Base-by-base conservation (phyloP, 768 basidiomycete species). In the Russula brevipes region DNA sequence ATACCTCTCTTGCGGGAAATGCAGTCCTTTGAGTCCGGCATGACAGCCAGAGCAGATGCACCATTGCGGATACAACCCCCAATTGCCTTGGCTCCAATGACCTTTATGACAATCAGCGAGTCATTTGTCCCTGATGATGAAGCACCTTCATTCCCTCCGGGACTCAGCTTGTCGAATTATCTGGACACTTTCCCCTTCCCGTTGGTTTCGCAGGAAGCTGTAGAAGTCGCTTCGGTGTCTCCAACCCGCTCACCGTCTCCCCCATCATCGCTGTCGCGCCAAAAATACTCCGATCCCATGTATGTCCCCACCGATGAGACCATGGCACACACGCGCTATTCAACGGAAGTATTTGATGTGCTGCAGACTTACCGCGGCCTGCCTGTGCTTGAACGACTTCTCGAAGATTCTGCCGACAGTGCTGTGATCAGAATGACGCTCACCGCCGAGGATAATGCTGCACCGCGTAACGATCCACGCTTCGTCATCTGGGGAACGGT, bases 401-500 rank as follows among this genome's bases (percentile, higher is more conserved):
- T 81, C 6, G 75, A 80, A 0, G 83, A 82, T 47, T 75, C 79
- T 6, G 78, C 78, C 10, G 82, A 82, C 49, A 84, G 85, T 38
- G 84, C 85, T 2, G 87, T 90, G 35, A 86, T 90, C 73, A 86
- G 83, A 71, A 77, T 93, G 70, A 88, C 87, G 1, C 72, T 90
- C 14, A 80, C 82, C 31, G 72, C 82, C 0, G 86, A 89, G 41
- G 83, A 87, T 60, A 83, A 80, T 35, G 85, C 86, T 14, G 82
- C 87, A 1, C 91, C 91, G 7, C 82, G 86, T 14, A 88, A 94
- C 66, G 94, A 97, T 68, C 92, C 94, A 16, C 83, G 93, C 0
- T 95, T 95, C 70, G 91, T 94, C 42, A 85, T 96, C 8, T 97
- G 94, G 94, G 93, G 91, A 33, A 84, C 86, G 68, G 75, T 80